Conservation (phyloP, 805 yeast genomes). For the Kodamaea neixiangensis region DNA sequence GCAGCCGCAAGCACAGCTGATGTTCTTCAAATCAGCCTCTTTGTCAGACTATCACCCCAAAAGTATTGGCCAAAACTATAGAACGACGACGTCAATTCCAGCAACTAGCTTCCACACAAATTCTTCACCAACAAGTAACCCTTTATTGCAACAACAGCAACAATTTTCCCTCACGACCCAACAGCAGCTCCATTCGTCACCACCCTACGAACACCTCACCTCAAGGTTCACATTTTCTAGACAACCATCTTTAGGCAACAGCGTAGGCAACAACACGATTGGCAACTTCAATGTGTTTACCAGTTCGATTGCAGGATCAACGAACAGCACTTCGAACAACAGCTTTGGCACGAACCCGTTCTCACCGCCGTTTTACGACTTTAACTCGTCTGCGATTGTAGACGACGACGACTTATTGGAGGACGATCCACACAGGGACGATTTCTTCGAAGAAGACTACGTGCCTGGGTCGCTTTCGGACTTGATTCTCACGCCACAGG, state of each 20-base stretch:
- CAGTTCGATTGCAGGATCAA: background rate
- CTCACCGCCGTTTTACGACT: conserved; percentile 15
- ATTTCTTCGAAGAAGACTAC: conserved; percentile 65
- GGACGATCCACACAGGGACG: conserved; percentile 20
- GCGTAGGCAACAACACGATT: background rate
- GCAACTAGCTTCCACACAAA: background rate
- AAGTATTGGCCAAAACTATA: background rate
- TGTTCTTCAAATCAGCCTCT: conserved; percentile 1
- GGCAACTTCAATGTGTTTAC: conserved; percentile 2
- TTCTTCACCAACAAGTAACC: background rate
- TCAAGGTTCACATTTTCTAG: conserved; percentile 3
- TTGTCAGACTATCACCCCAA: background rate
- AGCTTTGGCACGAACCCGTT: conserved; percentile 1
- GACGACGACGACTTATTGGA: conserved; percentile 36
- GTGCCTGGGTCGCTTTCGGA: conserved; percentile 84
- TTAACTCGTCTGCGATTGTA: conserved; percentile 23
- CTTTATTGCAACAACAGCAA: background rate
- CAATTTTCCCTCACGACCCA: background rate
- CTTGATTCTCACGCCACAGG: conserved; percentile 74
- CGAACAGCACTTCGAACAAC: background rate
- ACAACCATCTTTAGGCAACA: conserved; percentile 1
- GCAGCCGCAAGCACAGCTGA: conserved; percentile 3
- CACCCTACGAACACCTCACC: conserved; percentile 3
- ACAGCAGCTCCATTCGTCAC: background rate
- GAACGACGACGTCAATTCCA: background rate